Conservation (phyloP, 75 land plant species). For the Picea sitchensis region DNA sequence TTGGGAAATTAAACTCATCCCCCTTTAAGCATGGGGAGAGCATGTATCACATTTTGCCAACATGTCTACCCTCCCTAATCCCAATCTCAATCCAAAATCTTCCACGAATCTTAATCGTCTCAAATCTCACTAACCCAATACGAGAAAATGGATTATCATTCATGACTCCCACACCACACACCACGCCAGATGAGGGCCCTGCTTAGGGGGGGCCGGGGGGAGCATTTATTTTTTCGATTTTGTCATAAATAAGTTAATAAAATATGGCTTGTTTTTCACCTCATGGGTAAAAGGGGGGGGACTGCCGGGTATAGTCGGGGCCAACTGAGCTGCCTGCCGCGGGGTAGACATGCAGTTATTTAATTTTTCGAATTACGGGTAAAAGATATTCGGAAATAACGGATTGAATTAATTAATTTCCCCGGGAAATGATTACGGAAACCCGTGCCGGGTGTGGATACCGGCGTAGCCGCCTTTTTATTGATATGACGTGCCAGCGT, state of each 20-base stretch:
- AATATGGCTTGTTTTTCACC: background rate
- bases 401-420: too few species aligned
- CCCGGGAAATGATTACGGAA: conserved; percentile 3
- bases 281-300: background rate
- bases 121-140: too few species aligned
- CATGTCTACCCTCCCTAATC: background rate
- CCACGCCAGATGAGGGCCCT: background rate
- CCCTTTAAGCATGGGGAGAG: background rate
- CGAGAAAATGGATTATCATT: too few species aligned
- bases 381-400: too few species aligned
- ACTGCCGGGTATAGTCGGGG: conserved; percentile 2
- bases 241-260: background rate
- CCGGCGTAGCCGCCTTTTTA: conserved; percentile 12
- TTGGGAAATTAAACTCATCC: background rate
- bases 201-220: background rate
- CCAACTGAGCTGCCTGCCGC: conserved; percentile 10
- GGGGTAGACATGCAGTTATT: conserved; percentile 7
- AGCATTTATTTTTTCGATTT: background rate
- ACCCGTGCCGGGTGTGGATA: background rate
- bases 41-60: conserved; percentile 8
- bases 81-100: background rate
- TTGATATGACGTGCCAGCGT: conserved; percentile 5
- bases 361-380: too few species aligned
- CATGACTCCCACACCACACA: background rate
- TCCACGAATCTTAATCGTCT: background rate